These are phyloP conservation scores for Pestalotiopsis sp. DNA, from an alignment of 2,329 filamentous ascomycete genomes.

Conservation along the genomic window DNA sequence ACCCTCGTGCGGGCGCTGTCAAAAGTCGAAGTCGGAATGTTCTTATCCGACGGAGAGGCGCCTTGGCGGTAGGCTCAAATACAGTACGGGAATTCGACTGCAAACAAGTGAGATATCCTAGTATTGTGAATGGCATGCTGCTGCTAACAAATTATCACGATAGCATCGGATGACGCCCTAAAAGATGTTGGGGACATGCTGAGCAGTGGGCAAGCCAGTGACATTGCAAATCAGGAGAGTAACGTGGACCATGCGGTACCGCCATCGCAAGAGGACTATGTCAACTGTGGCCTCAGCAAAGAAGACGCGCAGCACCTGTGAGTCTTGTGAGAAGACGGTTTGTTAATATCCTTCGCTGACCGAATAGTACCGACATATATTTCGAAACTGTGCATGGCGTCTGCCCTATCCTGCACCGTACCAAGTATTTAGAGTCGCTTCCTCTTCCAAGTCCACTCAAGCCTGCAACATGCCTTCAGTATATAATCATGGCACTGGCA, in stretches of 20 bases:
- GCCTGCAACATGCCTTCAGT: neutral
- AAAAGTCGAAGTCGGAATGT: neutral
- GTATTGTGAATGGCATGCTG: neutral
- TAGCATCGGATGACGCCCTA: neutral
- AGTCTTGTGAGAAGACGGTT: neutral
- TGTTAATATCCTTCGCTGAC: neutral
- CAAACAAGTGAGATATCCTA: neutral
- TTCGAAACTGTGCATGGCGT: neutral
- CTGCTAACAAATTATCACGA: neutral
- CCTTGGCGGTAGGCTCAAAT: neutral
- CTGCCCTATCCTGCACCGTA: neutral
- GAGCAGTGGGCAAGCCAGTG: neutral
- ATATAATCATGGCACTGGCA: neutral
- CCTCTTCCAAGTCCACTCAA: neutral
- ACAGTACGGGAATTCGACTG: neutral
- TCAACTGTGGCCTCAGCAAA: neutral
- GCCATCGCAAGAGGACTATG: neutral
- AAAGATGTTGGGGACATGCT: neutral
- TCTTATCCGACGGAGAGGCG: neutral
- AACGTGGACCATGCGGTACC: neutral
- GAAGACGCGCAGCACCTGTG: neutral
- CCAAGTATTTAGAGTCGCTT: neutral
- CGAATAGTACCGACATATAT: neutral
- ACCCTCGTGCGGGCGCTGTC: neutral
- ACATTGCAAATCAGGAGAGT: neutral